Base-by-base conservation (phyloP, 257 asterid species). In the Solanum peruvianum region DNA sequence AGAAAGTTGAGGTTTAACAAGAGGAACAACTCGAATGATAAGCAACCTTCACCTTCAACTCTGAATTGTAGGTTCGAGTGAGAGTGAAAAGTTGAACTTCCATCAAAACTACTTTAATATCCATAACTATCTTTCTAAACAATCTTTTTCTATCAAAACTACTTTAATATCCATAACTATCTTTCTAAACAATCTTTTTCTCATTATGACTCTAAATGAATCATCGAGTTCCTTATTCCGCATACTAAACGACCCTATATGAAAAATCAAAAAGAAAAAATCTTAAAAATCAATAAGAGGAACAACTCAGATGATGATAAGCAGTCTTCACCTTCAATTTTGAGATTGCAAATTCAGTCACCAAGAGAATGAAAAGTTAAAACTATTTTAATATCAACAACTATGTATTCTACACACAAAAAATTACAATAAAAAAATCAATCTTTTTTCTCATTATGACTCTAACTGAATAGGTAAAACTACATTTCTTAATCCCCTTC, bases 401-500 rank as follows among this genome's bases (percentile, higher is more conserved):
- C 60, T 49, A 39, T 49, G 49, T 86, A 78, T 86, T 88, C 3
- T 89, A 84, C 29, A 69, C 71, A 44, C 41, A 8, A 42, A 62
- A 77, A 33, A 13, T 56, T 41, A 35, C 44, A 83, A 52, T 2
- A 58, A 37, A 71, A 71, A 27, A 18, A 16, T 37, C 69, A 42
- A 31, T 11, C 2, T 16, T 45, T 80, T 37, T 5, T 83, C 70
- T 56, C 60, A 83, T 88, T 37, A 89, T 88, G 91, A 67, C 69
- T 93, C 92, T 88, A 89, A 86, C 42, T 83, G 89, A 90, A 95
- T 70, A 49, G 98, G 98, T 42, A 90, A 91, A 87, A 95, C 94
- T 87, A 96, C 92, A 91, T 85, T 95, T 93, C 97, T 94, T 86
- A 95, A 96, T 71, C 91, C 91, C 64, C 88, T 93, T 44, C 93